Percentiles rank a stretch among this genome's conserved stretches.
These are phyloP conservation scores for Sporisorium graminicola DNA, from an alignment of 1,284 basidiomycete genomes.

Conservation along the genomic window DNA sequence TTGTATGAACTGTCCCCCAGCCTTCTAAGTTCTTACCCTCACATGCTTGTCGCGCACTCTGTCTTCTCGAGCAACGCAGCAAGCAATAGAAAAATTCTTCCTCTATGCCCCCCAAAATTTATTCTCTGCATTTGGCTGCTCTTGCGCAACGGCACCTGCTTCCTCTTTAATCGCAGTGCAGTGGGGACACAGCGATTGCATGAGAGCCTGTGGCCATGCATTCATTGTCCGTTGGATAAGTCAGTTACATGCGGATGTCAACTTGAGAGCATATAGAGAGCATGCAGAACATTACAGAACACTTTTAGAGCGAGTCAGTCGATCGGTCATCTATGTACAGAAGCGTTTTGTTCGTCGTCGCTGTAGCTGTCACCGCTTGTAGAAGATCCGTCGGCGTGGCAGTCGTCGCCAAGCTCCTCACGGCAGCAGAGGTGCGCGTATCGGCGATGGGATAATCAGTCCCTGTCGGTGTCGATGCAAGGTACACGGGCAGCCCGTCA, in stretches of 20 bases:
- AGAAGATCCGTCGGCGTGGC: neutral
- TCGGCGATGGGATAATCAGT: neutral
- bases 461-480: neutral
- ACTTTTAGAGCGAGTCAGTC: neutral
- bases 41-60: neutral
- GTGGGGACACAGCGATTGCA: too few species aligned
- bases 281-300: neutral
- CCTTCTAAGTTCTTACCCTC: neutral
- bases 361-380: neutral
- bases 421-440: neutral
- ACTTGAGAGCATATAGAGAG: too few species aligned
- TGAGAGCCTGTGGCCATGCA: too few species aligned
- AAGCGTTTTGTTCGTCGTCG: neutral
- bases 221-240: neutral
- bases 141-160: slow-evolving; percentile 13
- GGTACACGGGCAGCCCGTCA: neutral
- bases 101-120: neutral
- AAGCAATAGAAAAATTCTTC: slow-evolving; percentile 10
- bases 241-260: too few species aligned
- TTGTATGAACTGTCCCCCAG: neutral
- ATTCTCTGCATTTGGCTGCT: neutral
- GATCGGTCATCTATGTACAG: slow-evolving; percentile 6
- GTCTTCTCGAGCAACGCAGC: neutral
- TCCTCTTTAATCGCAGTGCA: neutral
- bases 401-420: neutral